Evolutionary conservation across 768 basidiomycete species (phyloP).

Genomic region (Scleroderma citrinum): DNA sequence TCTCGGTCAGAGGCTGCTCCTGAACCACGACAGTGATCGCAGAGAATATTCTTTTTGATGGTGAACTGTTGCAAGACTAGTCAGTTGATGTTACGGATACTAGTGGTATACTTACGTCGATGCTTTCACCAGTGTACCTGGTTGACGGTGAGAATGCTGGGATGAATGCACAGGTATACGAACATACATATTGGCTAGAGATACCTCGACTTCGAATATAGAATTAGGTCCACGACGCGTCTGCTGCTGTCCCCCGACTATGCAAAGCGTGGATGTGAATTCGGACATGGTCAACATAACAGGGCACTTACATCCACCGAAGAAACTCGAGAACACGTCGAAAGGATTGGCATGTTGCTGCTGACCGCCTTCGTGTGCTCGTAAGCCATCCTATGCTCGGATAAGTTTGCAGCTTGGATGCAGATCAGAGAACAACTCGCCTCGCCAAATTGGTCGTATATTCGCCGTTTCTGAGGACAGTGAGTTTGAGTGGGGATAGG

Average conservation of each 20-base stretch:
- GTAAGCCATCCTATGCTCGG: conserved; percentile 69
- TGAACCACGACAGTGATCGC: conserved; percentile 94
- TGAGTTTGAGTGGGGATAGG: conserved; percentile 8
- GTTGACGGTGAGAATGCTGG: conserved; percentile 6
- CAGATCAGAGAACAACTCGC: conserved; percentile 29
- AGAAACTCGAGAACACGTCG: conserved; percentile 92
- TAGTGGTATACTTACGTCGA: conserved; percentile 61
- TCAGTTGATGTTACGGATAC: conserved; percentile 6
- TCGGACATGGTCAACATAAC: not conserved
- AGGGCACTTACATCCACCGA: conserved; percentile 63
- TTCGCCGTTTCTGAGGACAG: conserved; percentile 68
- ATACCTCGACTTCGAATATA: conserved; percentile 79
- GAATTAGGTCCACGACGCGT: conserved; percentile 70
- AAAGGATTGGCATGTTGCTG: conserved; percentile 76
- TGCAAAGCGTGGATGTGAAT: not conserved
- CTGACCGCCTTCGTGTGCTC: conserved; percentile 86
- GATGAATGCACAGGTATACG: not conserved
- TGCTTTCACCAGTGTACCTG: conserved; percentile 79
- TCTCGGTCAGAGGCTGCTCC: conserved; percentile 88
- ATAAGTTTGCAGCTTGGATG: conserved; percentile 4
- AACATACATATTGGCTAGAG: conserved; percentile 74
- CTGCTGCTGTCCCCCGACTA: conserved; percentile 45
- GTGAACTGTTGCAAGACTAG: conserved; percentile 59
- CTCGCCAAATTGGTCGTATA: conserved; percentile 94
- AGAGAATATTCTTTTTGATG: conserved; percentile 86